Evolutionary conservation across 345 rosid genomes (phyloP), one percentile per base, ranked within the genome.

Genomic region (Pseudoturritis turrita): DNA sequence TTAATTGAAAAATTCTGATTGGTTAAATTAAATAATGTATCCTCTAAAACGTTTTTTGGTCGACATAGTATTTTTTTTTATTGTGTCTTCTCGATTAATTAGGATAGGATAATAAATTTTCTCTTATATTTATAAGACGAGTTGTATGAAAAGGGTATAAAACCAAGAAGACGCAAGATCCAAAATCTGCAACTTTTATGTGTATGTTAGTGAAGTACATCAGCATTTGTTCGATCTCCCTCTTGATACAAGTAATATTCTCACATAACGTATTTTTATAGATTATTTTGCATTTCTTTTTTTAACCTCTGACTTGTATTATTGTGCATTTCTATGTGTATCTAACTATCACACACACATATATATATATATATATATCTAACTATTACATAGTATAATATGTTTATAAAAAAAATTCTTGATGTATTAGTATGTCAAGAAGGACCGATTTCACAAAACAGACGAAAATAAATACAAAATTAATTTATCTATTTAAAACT

Each of bases 131-230:
- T 39, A 40, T 9, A 59, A 60, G 54, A 51, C 17, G 18, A 35
- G 71, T 13, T 45, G 35, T 73, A 26, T 65, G 11, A 58, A 39
- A 66, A 49, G 39, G 39, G 31, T 75, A 61, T 75, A 61, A 75
- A 75, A 68, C 70, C 79, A 61, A 75, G 79, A 75, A 43, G 67
- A 75, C 79, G 70, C 79, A 75, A 68, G 74, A 75, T 75, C 79
- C 74, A 53, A 75, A 68, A 75, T 75, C 70, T 75, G 78, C 74
- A 68, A 68, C 70, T 75, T 75, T 61, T 54, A 68, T 61, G 69
- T 68, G 74, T 68, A 75, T 68, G 68, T 75, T 75, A 74, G 73
- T 41, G 78, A 74, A 67, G 49, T 50, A 33, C 37, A 50, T 66
- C 55, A 74, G 70, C 74, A 68, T 44, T 75, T 75, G 70, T 68